Conservation (phyloP, 208 protist species). For the Herpetomonas samuelpessoai region DNA sequence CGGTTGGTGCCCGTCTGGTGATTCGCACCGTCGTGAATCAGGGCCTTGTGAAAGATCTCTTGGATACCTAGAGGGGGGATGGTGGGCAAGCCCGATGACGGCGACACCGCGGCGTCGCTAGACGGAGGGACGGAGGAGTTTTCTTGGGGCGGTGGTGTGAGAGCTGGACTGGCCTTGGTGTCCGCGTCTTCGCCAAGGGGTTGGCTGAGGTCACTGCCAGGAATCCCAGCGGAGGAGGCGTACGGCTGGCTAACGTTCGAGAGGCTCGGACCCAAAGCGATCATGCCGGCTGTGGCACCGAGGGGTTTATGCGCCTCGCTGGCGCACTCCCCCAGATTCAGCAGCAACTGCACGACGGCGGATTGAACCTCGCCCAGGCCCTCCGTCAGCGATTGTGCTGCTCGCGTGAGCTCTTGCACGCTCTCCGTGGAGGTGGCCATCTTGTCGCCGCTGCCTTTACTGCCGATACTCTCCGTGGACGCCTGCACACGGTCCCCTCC, state of each 20-base stretch:
- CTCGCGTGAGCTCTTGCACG: constrained; percentile 8
- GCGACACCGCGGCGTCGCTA: too few species aligned
- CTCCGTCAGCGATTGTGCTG: constrained; percentile 23
- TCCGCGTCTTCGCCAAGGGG: background rate
- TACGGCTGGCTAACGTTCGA: background rate
- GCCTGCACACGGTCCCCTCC: background rate
- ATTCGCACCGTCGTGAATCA: too few species aligned
- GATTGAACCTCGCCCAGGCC: constrained; percentile 29
- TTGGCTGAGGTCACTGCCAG: background rate
- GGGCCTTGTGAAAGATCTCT: background rate
- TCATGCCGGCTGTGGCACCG: constrained; percentile 6
- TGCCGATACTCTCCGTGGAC: constrained; percentile 4
- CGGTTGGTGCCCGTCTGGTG: too few species aligned
- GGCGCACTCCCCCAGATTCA: constrained; percentile 28
- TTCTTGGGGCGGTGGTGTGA: too few species aligned
- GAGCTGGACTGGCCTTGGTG: too few species aligned
- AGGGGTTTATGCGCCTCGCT: constrained; percentile 31
- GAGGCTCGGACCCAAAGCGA: background rate
- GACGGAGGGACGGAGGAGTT: too few species aligned
- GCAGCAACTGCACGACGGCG: constrained; percentile 35
- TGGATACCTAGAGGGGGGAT: background rate
- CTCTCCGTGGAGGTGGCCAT: background rate
- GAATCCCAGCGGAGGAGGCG: background rate
- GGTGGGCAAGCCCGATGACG: too few species aligned
- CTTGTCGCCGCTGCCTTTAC: constrained; percentile 6